Evolutionary conservation across 1,284 basidiomycete species (phyloP), one percentile per base, ranked within the genome.

Genomic region (Sphaerobolus stellatus): DNA sequence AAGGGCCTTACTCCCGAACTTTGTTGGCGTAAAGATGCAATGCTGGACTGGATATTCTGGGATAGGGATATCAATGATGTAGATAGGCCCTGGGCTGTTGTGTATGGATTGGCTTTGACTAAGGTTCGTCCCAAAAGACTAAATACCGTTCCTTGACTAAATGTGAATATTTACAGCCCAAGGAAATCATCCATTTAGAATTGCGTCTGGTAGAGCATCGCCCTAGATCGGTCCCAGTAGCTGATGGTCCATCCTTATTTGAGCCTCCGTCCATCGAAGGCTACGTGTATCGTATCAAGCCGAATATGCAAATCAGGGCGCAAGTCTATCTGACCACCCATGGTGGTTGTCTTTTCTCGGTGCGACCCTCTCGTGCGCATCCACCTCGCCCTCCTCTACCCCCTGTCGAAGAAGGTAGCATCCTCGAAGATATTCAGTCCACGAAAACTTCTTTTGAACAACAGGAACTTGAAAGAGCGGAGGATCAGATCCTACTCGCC

Each of bases 231-330:
- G 64, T 90, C 24, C 75, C 76, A 57, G 68, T 82, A 16, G 78
- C 77, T 56, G 76, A 81, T 57, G 84, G 83, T 45, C 78, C 71
- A 16, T 73, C 71, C 40, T 63, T 91, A 13, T 68, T 77, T 18
- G 89, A 94, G 64, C 92, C 92, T 1, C 81, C 83, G 0, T 79
- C 82, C 1, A 72, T 94, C 44, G 92, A 94, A 69, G 92, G 92
- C 2, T 94, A 88, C 68, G 70, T 92, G 31, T 80, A 88, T 55
- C 84, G 87, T 50, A 79, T 92, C 64, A 81, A 79, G 57, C 76
- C 82, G 0, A 82, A 82, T 53, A 77, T 81, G 30, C 82, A 85
- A 58, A 67, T 71, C 28, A 82, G 78, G 56, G 82, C 85, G 48
- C 73, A 77, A 7, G 65, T 88, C 6, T 94, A 94, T 69, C 73